Conservation (phyloP, 495 filamentous ascomycete species). For the Hypoxylon lienhwacheense region DNA sequence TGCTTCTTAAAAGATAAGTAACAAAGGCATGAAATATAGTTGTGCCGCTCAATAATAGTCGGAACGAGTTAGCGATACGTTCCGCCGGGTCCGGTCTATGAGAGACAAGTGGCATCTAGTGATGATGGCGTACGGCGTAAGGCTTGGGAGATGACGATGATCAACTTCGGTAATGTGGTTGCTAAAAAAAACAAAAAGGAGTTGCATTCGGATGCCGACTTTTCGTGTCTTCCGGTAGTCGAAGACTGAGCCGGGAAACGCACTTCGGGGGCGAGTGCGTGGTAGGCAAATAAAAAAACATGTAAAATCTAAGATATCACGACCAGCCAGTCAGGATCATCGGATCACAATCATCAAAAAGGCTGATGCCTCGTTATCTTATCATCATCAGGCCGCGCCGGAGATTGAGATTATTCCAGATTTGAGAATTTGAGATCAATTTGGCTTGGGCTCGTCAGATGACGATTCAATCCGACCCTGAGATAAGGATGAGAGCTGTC, state of each 20-base stretch:
- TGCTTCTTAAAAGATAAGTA: no score
- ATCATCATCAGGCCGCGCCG: no score
- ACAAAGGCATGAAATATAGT: no score
- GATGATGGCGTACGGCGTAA: no score
- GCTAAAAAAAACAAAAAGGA: slow-evolving; percentile 1
- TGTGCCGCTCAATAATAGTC: no score
- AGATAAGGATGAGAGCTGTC: slow-evolving; percentile 32
- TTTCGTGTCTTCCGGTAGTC: slow-evolving; percentile 10
- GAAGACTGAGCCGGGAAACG: slow-evolving; percentile 9
- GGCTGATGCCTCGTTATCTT: slow-evolving; percentile 13
- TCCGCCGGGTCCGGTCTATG: no score
- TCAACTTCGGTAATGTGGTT: slow-evolving; percentile 5
- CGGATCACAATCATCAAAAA: not conserved
- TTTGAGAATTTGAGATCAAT: no score
- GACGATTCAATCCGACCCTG: slow-evolving; percentile 8
- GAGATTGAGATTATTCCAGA: no score
- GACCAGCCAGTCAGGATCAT: slow-evolving; percentile 1
- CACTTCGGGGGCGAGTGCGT: no score
- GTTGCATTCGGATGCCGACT: not conserved
- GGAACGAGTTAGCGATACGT: no score
- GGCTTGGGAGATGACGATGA: no score
- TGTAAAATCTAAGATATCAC: not conserved
- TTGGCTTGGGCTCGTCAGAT: slow-evolving; percentile 12
- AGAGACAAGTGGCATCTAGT: no score
- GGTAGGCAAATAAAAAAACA: slow-evolving; percentile 1